Percentiles rank a stretch among this genome's conserved stretches.
Conservation (phyloP, 805 yeast species). For the Teunomyces cretensis region DNA sequence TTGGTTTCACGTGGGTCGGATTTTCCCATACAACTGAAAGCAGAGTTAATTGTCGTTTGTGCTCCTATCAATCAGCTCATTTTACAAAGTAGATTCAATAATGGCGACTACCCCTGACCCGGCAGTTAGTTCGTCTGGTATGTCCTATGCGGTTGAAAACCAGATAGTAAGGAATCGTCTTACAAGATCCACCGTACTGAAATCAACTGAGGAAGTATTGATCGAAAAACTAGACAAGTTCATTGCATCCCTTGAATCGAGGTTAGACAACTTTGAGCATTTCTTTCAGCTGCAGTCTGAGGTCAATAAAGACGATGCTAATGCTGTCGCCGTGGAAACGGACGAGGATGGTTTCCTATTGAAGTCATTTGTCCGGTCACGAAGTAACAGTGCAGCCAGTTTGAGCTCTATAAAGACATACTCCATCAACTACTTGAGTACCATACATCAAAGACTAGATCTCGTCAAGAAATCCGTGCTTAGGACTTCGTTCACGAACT, state of each 20-base stretch:
- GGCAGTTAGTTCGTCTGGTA: not conserved
- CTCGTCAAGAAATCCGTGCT: conserved; percentile 38
- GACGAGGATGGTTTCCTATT: not conserved
- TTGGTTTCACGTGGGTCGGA: conserved; percentile 1
- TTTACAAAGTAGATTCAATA: not conserved
- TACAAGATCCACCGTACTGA: not conserved
- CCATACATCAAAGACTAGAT: conserved; percentile 35
- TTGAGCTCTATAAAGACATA: conserved; percentile 28
- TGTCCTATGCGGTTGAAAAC: not conserved
- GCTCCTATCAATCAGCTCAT: not conserved
- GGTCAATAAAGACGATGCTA: not conserved
- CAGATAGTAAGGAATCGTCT: conserved; percentile 10
- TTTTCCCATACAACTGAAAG: not conserved
- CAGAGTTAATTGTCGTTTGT: not conserved
- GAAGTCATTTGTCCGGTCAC: conserved; percentile 9
- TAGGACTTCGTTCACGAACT: conserved; percentile 35
- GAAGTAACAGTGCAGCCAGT: conserved; percentile 31
- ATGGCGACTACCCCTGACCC: not conserved
- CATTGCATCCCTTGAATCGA: conserved; percentile 41
- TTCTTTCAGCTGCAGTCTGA: conserved; percentile 21
- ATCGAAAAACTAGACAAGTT: conserved; percentile 42
- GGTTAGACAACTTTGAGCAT: conserved; percentile 40
- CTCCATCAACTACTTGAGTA: conserved; percentile 32
- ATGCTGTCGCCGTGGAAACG: not conserved
- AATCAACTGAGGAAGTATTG: conserved; percentile 37